Conservation (phyloP, 805 yeast species). For the Metschnikowia reukaufii region DNA sequence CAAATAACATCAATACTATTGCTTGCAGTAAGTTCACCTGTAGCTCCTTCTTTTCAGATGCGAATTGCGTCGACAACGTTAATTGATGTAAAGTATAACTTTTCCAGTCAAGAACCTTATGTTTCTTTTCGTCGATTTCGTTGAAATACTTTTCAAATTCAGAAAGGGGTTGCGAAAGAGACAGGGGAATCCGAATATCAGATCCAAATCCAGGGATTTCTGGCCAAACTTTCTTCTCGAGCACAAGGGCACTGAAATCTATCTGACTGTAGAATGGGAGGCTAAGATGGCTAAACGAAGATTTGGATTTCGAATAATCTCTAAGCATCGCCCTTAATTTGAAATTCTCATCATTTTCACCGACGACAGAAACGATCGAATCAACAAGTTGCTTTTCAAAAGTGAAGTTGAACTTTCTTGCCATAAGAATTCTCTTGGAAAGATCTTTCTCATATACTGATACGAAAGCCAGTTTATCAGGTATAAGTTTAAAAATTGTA, state of each 20-base stretch:
- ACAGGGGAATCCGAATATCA: conserved; percentile 26
- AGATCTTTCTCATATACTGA: conserved; percentile 33
- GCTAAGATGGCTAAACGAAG: conserved; percentile 14
- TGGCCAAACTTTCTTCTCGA: conserved; percentile 42
- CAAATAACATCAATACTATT: conserved; percentile 38
- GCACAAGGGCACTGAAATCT: conserved; percentile 33
- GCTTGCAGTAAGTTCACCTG: conserved; percentile 47
- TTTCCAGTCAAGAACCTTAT: conserved; percentile 41
- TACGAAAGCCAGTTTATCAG: conserved; percentile 35
- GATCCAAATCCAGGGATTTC: conserved; percentile 30
- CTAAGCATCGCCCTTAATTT: conserved; percentile 34
- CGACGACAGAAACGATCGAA: conserved; percentile 27
- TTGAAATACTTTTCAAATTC: conserved; percentile 25
- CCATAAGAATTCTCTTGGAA: conserved; percentile 36
- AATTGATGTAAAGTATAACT: conserved; percentile 43
- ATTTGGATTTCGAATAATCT: conserved; percentile 29
- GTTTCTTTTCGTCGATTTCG: conserved; percentile 21
- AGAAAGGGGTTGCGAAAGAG: conserved; percentile 20
- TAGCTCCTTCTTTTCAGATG: conserved; percentile 32
- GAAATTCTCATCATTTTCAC: conserved; percentile 31
- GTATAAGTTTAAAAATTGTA: conserved; percentile 32
- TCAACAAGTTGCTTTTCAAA: conserved; percentile 27
- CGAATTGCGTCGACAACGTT: conserved; percentile 32
- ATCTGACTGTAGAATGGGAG: conserved; percentile 5
- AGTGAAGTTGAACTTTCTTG: conserved; percentile 20